Base-by-base conservation (phyloP, 495 filamentous ascomycete species). In the Podospora pseudocomata region DNA sequence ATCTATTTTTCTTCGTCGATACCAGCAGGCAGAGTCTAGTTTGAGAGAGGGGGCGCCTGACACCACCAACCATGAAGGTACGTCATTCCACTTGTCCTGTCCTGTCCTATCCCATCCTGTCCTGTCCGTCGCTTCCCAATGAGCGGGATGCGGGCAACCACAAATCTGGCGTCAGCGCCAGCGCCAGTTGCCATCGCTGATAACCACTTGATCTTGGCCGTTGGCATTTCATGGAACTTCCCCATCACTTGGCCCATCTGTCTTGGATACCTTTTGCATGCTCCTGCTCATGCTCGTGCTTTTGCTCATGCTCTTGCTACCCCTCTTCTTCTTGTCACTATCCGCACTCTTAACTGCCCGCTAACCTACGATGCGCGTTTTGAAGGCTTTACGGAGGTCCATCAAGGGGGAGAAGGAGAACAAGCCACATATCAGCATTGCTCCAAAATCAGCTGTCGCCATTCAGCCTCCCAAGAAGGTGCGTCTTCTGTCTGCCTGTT, bases 401-500 rank as follows among this genome's bases (percentile, higher is more conserved):
- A 87, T 95, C 81, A 96, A 95, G 81, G 90, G 89, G 73, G 92
- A 94, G 66, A 93, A 91, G 82, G 81, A 84, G 77, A 89, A 90
- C 69, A 86, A 89, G 71, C 89, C 91, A 67, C 91, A 94, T 73
- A 88, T 94, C 73, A 93, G 92, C 58, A 93, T 97, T 61, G 90
- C 93, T 1, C 92, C 92, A 66, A 99, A 99, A 76, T 90, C 92
- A 56, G 92, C 94, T n/a, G 86, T 96, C 67, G 93, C 95, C 11
- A 99, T 99, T 76, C 86, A 94, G 34, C 94, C 95, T 70, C 95
- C 95, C 0, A 98, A 97, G 80, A 97, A 97, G 88, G 95, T 99
- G 78, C 75, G 86, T 81, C 30, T 64, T 68, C 69, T 67, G 66
- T 27, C 62, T 70, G 57, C 61, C 27, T 72, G 63, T n/a, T 6